Conservation (phyloP, 1,284 basidiomycete genomes). For the Tausonia pullulans region DNA sequence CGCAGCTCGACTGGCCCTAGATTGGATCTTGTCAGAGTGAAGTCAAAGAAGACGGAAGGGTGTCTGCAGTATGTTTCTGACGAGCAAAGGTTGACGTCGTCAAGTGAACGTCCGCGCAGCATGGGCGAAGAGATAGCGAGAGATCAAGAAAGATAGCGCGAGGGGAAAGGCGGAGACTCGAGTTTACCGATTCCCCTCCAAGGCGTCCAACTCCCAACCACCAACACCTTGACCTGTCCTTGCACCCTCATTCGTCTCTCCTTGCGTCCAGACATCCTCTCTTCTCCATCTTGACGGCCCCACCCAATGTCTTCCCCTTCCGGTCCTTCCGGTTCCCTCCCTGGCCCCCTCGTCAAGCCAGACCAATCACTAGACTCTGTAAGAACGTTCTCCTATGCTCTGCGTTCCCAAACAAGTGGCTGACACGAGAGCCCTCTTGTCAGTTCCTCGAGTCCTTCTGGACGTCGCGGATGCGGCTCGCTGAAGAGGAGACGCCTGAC, state of each 20-base stretch:
- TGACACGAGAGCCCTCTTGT: background rate
- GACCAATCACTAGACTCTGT: background rate
- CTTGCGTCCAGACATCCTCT: no score
- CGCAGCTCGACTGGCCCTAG: no score
- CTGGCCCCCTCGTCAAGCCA: background rate
- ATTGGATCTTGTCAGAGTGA: no score
- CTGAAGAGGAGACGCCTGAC: constrained; percentile 69
- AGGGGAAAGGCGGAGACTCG: background rate
- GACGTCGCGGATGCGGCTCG: constrained; percentile 57
- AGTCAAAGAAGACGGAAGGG: no score
- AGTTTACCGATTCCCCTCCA: no score
- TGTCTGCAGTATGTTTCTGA: no score
- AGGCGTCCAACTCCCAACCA: no score
- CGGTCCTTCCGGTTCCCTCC: background rate
- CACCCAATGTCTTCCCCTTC: background rate
- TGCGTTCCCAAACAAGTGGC: background rate
- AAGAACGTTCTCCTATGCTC: background rate
- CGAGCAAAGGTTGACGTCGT: no score
- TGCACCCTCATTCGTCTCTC: background rate
- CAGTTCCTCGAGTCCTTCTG: constrained; percentile 70
- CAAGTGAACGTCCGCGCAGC: no score
- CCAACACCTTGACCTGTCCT: background rate
- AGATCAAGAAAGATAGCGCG: background rate
- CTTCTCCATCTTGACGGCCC: background rate
- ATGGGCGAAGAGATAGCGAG: no score